A percentile compares a stretch with the other conserved stretches of the same genome.
Evolutionary conservation across 305 asterid genomes (phyloP).

Genomic region (Fraxinus albicans): DNA sequence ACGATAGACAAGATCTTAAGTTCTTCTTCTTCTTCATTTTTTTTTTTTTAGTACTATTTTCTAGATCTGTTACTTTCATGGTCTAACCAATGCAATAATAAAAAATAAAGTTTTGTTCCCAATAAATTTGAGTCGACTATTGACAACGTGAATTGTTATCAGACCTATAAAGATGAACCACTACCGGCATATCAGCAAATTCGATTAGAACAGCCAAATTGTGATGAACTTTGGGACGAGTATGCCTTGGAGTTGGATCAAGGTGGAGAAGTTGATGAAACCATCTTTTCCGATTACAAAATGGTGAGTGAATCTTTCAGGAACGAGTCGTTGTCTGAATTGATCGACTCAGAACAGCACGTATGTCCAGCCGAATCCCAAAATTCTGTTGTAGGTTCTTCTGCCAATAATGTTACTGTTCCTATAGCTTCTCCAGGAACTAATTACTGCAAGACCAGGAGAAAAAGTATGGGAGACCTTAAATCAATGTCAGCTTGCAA

Average conservation of each 20-base stretch:
- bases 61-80: neutral
- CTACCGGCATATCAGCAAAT: slow-evolving; percentile 60
- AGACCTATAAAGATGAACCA: slow-evolving; percentile 87
- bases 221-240: slow-evolving; percentile 57
- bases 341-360: slow-evolving; percentile 39
- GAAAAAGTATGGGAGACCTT: slow-evolving; percentile 51
- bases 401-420: slow-evolving; percentile 25
- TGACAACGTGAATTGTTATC: slow-evolving; percentile 20
- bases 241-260: slow-evolving; percentile 31
- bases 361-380: slow-evolving; percentile 59
- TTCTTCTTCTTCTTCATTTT: neutral
- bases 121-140: neutral
- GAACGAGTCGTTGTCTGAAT: slow-evolving; percentile 36
- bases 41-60: neutral
- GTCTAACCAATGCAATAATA: neutral
- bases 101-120: neutral
- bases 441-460: slow-evolving; percentile 42
- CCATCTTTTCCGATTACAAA: slow-evolving; percentile 45
- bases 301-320: slow-evolving; percentile 50
- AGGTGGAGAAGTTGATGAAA: slow-evolving; percentile 33
- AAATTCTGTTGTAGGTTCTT: slow-evolving; percentile 43
- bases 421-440: slow-evolving; percentile 45
- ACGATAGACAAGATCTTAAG: neutral
- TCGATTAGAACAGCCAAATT: slow-evolving; percentile 44
- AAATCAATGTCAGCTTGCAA: slow-evolving; percentile 51